Evolutionary conservation across 139 green algal species (phyloP), one percentile per base, ranked within the genome.

Genomic region (Chlamydomonas sp.): DNA sequence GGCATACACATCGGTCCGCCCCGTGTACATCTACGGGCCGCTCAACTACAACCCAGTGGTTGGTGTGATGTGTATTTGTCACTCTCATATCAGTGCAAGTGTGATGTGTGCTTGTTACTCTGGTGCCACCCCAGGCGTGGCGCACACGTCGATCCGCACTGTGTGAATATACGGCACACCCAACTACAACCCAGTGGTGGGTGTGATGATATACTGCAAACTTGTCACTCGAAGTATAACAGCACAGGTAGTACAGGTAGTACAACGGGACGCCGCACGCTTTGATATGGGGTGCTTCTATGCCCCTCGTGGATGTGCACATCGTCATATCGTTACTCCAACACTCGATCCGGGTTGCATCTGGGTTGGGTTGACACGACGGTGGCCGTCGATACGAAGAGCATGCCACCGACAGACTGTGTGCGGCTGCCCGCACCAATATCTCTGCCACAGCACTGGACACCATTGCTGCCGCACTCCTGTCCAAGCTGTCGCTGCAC

Each of bases 141-240:
- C 87, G 82, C 98, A 77, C 73, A 98, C 93, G 31, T 88, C 72
- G 48, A 70, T 98, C 13, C 85, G 93, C 26, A 93, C 93, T 6
- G 92, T 98, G 20, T 98, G 98, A 88, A 98, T 98, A 80, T 98
- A 97, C 79, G 90, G 88, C 54, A 90, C 93, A 4, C 81, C 97
- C n/a, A 98, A 98, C 85, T 98, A 98, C 87, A 98, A 98, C 84
- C 93, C 93, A 1, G 90, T 98, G 34, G n/a, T n/a, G n/a, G n/a
- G n/a, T n/a, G n/a, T n/a, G n/a, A n/a, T n/a, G n/a, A 85, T 89
- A 95, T 80, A 93, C 78, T 73, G 92, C 94, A 70, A 89, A 13
- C 5, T 28, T 35, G 50, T 5, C 13, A 10, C 13, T n/a, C 16
- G 8, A 5, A 62, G 8, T n/a, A n/a, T n/a, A n/a, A n/a, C n/a